Percentiles rank a stretch among this genome's conserved stretches.
Evolutionary conservation across 2,329 filamentous ascomycete genomes (phyloP).

Genomic region (Paraphoma chrysanthemicola): DNA sequence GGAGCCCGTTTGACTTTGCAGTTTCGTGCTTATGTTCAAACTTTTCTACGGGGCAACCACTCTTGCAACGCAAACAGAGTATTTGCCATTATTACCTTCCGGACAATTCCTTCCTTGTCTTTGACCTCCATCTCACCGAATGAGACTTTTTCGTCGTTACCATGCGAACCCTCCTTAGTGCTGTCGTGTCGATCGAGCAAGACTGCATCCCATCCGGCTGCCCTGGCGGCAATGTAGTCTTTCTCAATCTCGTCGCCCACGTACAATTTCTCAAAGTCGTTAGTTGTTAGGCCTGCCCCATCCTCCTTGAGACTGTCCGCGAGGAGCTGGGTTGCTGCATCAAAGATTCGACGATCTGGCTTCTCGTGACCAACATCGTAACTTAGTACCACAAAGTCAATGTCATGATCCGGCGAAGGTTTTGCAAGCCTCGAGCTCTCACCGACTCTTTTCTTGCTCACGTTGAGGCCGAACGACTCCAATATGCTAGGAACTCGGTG

Average conservation of each 20-base stretch:
- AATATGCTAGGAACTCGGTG: conserved; percentile 64
- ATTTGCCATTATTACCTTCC: not conserved
- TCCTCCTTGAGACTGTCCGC: conserved; percentile 34
- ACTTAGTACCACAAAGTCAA: conserved; percentile 67
- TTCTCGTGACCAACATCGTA: conserved; percentile 70
- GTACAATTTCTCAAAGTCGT: conserved; percentile 55
- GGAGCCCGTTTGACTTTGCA: not conserved
- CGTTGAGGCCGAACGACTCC: conserved; percentile 59
- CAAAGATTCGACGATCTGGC: conserved; percentile 64
- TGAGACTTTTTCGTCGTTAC: not conserved
- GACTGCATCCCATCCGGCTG: conserved; percentile 57
- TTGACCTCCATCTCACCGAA: not conserved
- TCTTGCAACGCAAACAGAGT: not conserved
- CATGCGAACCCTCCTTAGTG: not conserved
- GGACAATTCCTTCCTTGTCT: not conserved
- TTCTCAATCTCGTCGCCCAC: conserved; percentile 62
- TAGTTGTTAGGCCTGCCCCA: conserved; percentile 1
- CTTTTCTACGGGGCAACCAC: not conserved
- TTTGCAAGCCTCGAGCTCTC: conserved; percentile 22
- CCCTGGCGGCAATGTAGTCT: conserved; percentile 57
- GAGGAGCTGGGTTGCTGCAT: conserved; percentile 59
- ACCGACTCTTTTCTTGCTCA: conserved; percentile 42
- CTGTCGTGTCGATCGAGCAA: conserved; percentile 48
- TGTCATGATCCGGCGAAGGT: conserved; percentile 38
- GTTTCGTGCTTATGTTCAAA: not conserved